A percentile compares a stretch with the other conserved stretches of the same genome.
Conservation (phyloP, 768 basidiomycete genomes). For the Daedaleopsis sinensis region DNA sequence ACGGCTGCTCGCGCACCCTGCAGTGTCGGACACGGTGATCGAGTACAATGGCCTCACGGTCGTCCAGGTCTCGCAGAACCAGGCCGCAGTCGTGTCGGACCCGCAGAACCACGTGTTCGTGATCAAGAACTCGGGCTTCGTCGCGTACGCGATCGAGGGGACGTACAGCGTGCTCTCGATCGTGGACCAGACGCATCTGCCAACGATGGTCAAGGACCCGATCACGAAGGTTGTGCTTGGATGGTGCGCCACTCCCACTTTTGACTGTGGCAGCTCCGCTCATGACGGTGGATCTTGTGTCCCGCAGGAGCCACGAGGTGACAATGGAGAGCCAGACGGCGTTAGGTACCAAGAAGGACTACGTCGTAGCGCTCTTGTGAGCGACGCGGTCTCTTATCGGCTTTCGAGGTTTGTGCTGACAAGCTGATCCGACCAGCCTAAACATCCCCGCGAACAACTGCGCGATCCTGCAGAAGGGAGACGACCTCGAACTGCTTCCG, state of each 20-base stretch:
- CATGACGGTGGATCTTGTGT: slow-evolving; percentile 3
- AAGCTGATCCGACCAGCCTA: slow-evolving; percentile 48
- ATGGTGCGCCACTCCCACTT: slow-evolving; percentile 35
- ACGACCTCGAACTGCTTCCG: slow-evolving; percentile 75
- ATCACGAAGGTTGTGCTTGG: slow-evolving; percentile 68
- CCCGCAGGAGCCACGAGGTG: slow-evolving; percentile 65
- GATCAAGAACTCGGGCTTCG: slow-evolving; percentile 77
- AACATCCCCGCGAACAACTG: slow-evolving; percentile 88
- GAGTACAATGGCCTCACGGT: slow-evolving; percentile 79
- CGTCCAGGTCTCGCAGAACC: slow-evolving; percentile 89
- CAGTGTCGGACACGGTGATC: slow-evolving; percentile 83
- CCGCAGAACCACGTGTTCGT: slow-evolving; percentile 80
- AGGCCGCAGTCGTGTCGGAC: slow-evolving; percentile 77
- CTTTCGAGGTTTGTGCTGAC: not conserved
- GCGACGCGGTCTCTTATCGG: slow-evolving; percentile 24
- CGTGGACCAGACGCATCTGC: slow-evolving; percentile 83
- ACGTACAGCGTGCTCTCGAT: slow-evolving; percentile 77
- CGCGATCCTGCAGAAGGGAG: slow-evolving; percentile 80
- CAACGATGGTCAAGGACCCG: slow-evolving; percentile 57
- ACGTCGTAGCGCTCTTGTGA: slow-evolving; percentile 79
- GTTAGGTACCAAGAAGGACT: slow-evolving; percentile 52
- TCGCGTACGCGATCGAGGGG: slow-evolving; percentile 75
- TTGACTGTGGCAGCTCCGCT: not conserved
- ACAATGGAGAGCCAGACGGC: slow-evolving; percentile 69
- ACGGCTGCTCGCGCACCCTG: not conserved